Percentiles rank a stretch among this genome's conserved stretches.
Conservation (phyloP, 441 rosid species). For the Gossypium davidsonii region DNA sequence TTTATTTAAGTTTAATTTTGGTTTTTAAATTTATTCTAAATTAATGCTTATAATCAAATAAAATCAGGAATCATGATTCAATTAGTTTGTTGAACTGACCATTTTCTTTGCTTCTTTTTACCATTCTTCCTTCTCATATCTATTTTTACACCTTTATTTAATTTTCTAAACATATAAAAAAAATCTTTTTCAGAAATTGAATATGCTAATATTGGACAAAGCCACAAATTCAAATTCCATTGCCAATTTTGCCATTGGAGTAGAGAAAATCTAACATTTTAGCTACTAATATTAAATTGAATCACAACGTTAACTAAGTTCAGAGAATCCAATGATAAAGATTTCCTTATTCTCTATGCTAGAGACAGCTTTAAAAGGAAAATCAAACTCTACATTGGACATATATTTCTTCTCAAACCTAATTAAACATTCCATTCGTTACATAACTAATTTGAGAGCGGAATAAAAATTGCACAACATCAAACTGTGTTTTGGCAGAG, state of each 20-base stretch:
- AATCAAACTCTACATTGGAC: background rate
- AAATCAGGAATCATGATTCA: too few species aligned
- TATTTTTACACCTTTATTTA: too few species aligned
- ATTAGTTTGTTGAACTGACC: too few species aligned
- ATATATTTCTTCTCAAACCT: background rate
- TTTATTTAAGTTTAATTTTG: too few species aligned
- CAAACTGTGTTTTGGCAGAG: background rate
- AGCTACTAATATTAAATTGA: background rate
- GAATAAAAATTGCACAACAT: conserved; percentile 16
- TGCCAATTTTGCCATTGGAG: background rate
- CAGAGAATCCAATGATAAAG: background rate
- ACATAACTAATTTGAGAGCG: conserved; percentile 11
- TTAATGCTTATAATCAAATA: too few species aligned
- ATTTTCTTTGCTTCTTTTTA: too few species aligned
- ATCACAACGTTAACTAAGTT: background rate
- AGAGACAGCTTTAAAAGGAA: background rate
- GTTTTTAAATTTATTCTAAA: too few species aligned
- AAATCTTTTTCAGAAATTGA: background rate
- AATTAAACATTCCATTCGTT: background rate
- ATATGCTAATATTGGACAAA: background rate
- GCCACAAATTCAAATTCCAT: background rate
- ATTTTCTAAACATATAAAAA: background rate
- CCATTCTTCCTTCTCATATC: too few species aligned
- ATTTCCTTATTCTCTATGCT: background rate
- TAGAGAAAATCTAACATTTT: background rate